A percentile compares a stretch with the other conserved stretches of the same genome.
Conservation (phyloP, 2,329 filamentous ascomycete species). For the Diplodia corticola region DNA sequence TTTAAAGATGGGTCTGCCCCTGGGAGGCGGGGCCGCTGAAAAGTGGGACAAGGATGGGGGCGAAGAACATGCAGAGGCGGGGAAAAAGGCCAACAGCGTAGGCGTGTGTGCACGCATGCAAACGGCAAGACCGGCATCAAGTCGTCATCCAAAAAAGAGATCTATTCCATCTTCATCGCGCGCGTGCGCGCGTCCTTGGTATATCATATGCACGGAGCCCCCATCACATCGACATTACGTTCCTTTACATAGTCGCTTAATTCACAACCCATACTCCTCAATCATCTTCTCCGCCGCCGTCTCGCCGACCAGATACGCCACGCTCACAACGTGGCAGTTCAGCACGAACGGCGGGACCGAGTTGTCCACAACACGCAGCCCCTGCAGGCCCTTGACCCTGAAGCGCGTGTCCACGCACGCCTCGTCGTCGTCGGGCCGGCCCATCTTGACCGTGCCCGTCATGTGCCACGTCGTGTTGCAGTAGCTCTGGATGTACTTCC, state of each 20-base stretch:
- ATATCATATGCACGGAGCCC: not conserved
- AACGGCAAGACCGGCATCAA: too few relatives aligned
- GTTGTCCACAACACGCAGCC: slow-evolving; percentile 32
- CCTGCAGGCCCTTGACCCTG: slow-evolving; percentile 28
- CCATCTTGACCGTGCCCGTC: slow-evolving; percentile 59
- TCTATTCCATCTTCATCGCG: not conserved
- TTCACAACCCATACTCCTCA: slow-evolving; percentile 31
- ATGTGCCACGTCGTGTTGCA: slow-evolving; percentile 56
- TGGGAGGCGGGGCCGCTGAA: not conserved
- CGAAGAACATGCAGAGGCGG: not conserved
- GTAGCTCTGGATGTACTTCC: slow-evolving; percentile 47
- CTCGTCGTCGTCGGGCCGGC: slow-evolving; percentile 31
- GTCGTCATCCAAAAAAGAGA: too few relatives aligned
- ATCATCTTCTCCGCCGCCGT: slow-evolving; percentile 38
- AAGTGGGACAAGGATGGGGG: not conserved
- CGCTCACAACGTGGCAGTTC: slow-evolving; percentile 18
- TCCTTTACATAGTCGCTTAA: too few relatives aligned
- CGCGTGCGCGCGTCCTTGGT: not conserved
- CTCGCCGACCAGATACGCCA: slow-evolving; percentile 38
- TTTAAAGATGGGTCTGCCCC: not conserved
- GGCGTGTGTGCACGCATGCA: too few relatives aligned
- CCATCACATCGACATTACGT: too few relatives aligned
- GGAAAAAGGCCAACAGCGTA: too few relatives aligned
- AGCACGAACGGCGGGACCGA: slow-evolving; percentile 29
- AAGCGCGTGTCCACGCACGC: slow-evolving; percentile 29